These are phyloP conservation scores for Boechera divaricarpa DNA, from an alignment of 345 rosid genomes.

Conservation along the genomic window DNA sequence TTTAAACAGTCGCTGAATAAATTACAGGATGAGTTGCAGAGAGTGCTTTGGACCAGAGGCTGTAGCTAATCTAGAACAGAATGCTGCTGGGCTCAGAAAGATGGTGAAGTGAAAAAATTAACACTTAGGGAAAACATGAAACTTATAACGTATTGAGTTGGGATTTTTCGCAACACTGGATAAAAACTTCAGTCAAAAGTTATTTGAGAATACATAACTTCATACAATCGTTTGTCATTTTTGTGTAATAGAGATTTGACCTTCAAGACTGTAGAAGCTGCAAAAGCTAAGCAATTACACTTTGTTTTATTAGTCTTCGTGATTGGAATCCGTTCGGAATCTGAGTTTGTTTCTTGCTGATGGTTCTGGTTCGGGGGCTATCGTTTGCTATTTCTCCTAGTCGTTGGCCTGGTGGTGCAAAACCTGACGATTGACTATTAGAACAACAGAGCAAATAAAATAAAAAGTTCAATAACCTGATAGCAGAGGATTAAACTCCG, in stretches of 20 bases:
- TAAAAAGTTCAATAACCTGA: slow-evolving; percentile 4
- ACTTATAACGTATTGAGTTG: slow-evolving; percentile 24
- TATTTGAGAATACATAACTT: slow-evolving; percentile 36
- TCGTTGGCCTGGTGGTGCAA: slow-evolving; percentile 31
- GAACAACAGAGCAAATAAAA: neutral
- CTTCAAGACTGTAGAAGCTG: slow-evolving; percentile 33
- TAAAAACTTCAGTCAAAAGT: slow-evolving; percentile 12
- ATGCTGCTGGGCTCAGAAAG: slow-evolving; percentile 46
- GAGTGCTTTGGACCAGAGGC: slow-evolving; percentile 78
- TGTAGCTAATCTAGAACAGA: slow-evolving; percentile 66
- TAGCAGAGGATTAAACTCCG: neutral
- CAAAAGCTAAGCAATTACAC: slow-evolving; percentile 34
- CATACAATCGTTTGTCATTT: slow-evolving; percentile 40
- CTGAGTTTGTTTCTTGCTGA: slow-evolving; percentile 34
- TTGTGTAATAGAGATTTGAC: slow-evolving; percentile 39
- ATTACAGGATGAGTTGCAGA: slow-evolving; percentile 77
- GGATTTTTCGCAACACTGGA: slow-evolving; percentile 20
- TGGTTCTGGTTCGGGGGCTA: slow-evolving; percentile 13
- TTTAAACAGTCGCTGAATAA: neutral
- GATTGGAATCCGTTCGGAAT: slow-evolving; percentile 41
- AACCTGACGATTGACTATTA: slow-evolving; percentile 20
- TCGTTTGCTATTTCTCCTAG: slow-evolving; percentile 28
- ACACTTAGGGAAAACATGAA: slow-evolving; percentile 35
- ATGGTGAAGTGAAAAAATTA: slow-evolving; percentile 53
- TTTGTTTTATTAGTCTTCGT: slow-evolving; percentile 48